Evolutionary conservation across 2,329 filamentous ascomycete genomes (phyloP).

Genomic region (Verticillium tricorpus): DNA sequence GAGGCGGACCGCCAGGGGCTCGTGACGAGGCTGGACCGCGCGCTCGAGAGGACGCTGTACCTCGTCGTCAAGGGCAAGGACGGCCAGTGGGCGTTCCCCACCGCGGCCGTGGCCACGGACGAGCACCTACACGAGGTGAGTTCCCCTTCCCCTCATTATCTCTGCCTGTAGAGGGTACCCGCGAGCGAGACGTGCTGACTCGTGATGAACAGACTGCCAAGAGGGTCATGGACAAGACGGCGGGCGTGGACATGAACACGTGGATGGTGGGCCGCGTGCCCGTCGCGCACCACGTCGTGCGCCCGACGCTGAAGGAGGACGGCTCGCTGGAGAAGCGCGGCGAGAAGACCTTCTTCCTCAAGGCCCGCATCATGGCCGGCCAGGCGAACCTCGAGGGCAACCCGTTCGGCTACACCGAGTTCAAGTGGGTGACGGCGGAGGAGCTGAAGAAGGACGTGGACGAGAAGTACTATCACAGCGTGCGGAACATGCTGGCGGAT

Average conservation of each 20-base stretch:
- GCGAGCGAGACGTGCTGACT: not conserved
- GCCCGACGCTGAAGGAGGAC: conserved; percentile 42
- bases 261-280: conserved; percentile 93
- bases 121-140: conserved; percentile 82
- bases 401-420: conserved; percentile 69
- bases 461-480: conserved; percentile 64
- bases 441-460: conserved; percentile 67
- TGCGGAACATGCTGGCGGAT: conserved; percentile 80
- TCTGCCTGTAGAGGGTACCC: no score
- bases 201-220: conserved; percentile 66
- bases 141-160: conserved; percentile 11
- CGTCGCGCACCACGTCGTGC: conserved; percentile 69
- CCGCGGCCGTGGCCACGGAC: conserved; percentile 59
- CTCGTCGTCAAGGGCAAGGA: conserved; percentile 72
- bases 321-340: conserved; percentile 45
- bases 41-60: conserved; percentile 79
- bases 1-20: conserved; percentile 77
- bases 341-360: conserved; percentile 92
- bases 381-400: conserved; percentile 77
- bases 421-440: conserved; percentile 87
- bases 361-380: conserved; percentile 94
- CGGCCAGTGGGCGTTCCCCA: conserved; percentile 78
- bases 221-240: conserved; percentile 70
- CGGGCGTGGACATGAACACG: conserved; percentile 95
- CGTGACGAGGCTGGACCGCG: conserved; percentile 70